phyloP scores from a whole-genome alignment of 805 yeast species.

The Candida methanosorbosa region DNA sequence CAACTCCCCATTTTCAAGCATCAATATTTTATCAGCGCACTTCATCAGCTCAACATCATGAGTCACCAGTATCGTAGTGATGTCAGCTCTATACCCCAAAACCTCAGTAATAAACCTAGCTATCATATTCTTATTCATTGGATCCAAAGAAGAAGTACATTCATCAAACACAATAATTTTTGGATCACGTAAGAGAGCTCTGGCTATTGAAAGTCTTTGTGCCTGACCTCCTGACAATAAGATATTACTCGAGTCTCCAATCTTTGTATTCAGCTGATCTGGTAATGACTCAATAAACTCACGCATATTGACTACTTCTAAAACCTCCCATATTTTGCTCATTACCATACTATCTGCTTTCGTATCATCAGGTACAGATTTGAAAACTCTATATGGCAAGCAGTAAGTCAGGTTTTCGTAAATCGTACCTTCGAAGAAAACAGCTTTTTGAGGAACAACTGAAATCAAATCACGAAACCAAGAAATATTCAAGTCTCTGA shows the following conservation, averaged over 20 bases:
- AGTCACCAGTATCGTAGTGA: slow-evolving; percentile 56
- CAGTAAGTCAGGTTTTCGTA: slow-evolving; percentile 68
- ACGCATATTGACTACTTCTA: slow-evolving; percentile 39
- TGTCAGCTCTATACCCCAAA: slow-evolving; percentile 15
- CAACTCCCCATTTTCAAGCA: slow-evolving; percentile 39
- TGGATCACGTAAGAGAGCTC: slow-evolving; percentile 69
- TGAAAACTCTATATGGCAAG: slow-evolving; percentile 10
- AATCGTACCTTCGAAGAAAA: slow-evolving; percentile 66
- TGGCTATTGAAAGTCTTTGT: slow-evolving; percentile 76
- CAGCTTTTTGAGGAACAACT: slow-evolving; percentile 70
- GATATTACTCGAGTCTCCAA: slow-evolving; percentile 38
- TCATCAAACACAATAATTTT: slow-evolving; percentile 71
- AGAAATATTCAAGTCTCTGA: slow-evolving; percentile 34
- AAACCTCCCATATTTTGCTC: slow-evolving; percentile 28
- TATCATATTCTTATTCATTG: slow-evolving; percentile 45
- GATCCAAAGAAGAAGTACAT: slow-evolving; percentile 81
- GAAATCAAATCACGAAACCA: slow-evolving; percentile 47
- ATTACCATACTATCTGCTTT: slow-evolving; percentile 4
- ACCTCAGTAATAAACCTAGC: slow-evolving; percentile 34
- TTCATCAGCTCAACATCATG: slow-evolving; percentile 65
- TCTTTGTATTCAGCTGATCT: slow-evolving; percentile 46
- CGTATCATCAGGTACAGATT: background rate
- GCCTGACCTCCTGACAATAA: slow-evolving; percentile 85
- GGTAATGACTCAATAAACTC: slow-evolving; percentile 49
- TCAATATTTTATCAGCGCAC: slow-evolving; percentile 41